Conservation (phyloP, 2,329 filamentous ascomycete genomes). For the Kalaharituber pfeilii region DNA sequence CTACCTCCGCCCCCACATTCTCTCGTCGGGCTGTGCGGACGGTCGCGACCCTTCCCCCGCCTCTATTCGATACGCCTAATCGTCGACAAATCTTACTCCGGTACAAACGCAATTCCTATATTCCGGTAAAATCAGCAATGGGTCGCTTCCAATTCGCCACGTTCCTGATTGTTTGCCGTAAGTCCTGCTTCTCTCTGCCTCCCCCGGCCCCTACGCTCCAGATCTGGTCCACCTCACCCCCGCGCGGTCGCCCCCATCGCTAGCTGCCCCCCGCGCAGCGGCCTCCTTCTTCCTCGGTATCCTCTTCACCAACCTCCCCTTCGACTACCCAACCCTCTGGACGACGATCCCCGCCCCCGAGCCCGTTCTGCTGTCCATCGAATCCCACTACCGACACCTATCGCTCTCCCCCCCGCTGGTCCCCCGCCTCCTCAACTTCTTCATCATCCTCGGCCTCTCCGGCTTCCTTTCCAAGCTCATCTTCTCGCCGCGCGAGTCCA, state of each 20-base stretch:
- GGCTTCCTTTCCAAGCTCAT: conserved; percentile 73
- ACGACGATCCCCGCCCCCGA: conserved; percentile 46
- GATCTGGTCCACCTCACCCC: conserved; percentile 10
- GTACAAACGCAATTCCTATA: neutral
- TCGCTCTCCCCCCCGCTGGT: conserved; percentile 85
- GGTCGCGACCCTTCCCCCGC: neutral
- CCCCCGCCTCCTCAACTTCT: conserved; percentile 81
- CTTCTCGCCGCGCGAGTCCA: conserved; percentile 81
- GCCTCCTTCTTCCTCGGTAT: conserved; percentile 97
- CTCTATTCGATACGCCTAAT: neutral
- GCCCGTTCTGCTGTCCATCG: conserved; percentile 65
- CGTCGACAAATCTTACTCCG: too few relatives aligned
- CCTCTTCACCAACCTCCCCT: conserved; percentile 89
- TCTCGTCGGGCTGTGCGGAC: neutral
- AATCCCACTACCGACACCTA: conserved; percentile 77
- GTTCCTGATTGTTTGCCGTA: conserved; percentile 91
- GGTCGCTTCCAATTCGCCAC: conserved; percentile 59
- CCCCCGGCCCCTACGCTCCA: conserved; percentile 9
- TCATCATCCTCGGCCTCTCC: conserved; percentile 68
- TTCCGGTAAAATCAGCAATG: conserved; percentile 6
- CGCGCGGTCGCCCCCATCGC: conserved; percentile 7
- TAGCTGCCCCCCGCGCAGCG: conserved; percentile 36
- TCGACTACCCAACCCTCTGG: conserved; percentile 83
- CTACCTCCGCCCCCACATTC: neutral
- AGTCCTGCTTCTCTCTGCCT: conserved; percentile 28